Evolutionary conservation across 345 rosid genomes (phyloP), one percentile per base, ranked within the genome.

Genomic region (Populus tremula): DNA sequence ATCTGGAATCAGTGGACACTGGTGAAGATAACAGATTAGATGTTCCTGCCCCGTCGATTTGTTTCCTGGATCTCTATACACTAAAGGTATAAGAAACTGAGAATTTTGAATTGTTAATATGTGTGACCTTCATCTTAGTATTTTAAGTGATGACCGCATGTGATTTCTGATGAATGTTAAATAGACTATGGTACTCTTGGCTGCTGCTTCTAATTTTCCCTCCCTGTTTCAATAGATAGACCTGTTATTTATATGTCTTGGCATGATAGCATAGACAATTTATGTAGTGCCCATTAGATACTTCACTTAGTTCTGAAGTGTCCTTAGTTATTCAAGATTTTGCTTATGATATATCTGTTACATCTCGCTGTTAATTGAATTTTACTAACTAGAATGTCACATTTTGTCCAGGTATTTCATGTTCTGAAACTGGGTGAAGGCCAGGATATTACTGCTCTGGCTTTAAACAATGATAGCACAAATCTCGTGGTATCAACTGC

Each of bases 401-500:
- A 61, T 35, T 71, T 18, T 82, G 38, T 84, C 78, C 90, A 96
- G 99, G 89, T 89, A 23, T 90, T 88, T 80, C 97, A 96, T 86
- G 91, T 85, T 59, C 50, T 92, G 70, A 88, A 87, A 82, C 92
- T 96, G 67, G 88, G 73, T 39, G 77, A 86, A 84, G 95, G 90
- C 71, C 94, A 94, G 85, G 93, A 92, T 84, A 92, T 96, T 70
- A 90, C 97, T 23, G 92, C 99, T 35, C 64, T 94, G 87, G 90
- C 97, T 43, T 84, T 94, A 31, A 94, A 86, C 85, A 79, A 79
- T 75, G 98, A 96, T 80, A 91, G 89, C 84, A 93, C 98, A 27
- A 96, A 92, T 88, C 94, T 96, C 65, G 78, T 96, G 82, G 97
- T 94, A 67, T 94, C 99, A 76, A 94, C 99, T 67, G 91, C 86